These are phyloP conservation scores for Fallopia convolvulus DNA, from an alignment of 148 eudicot species.

Conservation along the genomic window DNA sequence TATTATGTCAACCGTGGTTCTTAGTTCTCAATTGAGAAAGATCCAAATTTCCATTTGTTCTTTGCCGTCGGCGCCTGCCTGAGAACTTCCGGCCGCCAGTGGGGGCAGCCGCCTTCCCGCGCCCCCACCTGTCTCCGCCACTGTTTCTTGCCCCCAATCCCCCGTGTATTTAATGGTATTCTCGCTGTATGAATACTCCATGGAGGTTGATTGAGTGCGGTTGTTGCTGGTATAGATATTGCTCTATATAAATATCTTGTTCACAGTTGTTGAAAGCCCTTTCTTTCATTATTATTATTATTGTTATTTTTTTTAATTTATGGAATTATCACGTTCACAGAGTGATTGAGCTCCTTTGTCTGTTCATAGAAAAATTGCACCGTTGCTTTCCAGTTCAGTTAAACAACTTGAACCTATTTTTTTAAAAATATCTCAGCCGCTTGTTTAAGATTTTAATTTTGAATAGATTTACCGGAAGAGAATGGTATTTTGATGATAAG, in stretches of 20 bases:
- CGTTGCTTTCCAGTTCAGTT: neutral
- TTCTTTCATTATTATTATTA: neutral
- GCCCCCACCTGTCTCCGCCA: too few relatives aligned
- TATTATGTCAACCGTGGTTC: too few relatives aligned
- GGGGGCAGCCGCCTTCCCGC: too few relatives aligned
- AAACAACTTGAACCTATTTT: neutral
- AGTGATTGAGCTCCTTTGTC: neutral
- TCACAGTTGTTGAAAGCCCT: neutral
- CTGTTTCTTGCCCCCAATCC: neutral
- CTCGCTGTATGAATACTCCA: neutral
- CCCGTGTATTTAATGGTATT: neutral
- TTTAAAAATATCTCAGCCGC: too few relatives aligned
- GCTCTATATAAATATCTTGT: neutral
- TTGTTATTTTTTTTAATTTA: neutral
- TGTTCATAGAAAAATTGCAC: neutral
- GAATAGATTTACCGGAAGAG: neutral
- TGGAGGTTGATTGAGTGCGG: neutral
- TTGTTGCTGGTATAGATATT: neutral
- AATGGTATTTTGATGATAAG: neutral
- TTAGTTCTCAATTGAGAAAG: too few relatives aligned
- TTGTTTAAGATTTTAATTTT: neutral
- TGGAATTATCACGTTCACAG: neutral
- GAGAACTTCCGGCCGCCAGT: too few relatives aligned
- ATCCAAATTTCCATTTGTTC: too few relatives aligned
- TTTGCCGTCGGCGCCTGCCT: too few relatives aligned